phyloP scores from a whole-genome alignment of 495 filamentous ascomycete genomes.

The Aspergillus nidulans region DNA sequence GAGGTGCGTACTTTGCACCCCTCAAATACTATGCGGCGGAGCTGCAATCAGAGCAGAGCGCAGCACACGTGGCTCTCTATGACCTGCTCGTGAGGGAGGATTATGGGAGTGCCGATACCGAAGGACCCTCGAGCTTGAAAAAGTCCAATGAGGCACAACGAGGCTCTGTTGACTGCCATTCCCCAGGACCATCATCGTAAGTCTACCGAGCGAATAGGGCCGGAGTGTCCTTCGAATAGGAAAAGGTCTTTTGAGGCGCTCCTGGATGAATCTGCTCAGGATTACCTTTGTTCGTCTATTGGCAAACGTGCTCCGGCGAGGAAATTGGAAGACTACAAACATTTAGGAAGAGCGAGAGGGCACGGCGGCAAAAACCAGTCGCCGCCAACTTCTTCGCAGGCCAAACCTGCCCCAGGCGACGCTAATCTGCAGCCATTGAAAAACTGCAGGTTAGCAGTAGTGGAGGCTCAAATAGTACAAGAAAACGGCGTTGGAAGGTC shows the following conservation, averaged over 20 bases:
- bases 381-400: neutral
- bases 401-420: neutral
- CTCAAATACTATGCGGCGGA: constrained; percentile 17
- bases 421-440: constrained; percentile 24
- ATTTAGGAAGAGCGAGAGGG: neutral
- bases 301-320: neutral
- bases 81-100: constrained; percentile 15
- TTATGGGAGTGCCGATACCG: neutral
- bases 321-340: neutral
- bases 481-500: constrained; percentile 17
- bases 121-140: constrained; percentile 4
- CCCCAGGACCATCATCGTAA: constrained; percentile 4
- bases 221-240: neutral
- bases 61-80: constrained; percentile 27
- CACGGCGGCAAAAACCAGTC: neutral
- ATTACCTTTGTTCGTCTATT: neutral
- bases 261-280: neutral
- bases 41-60: constrained; percentile 23
- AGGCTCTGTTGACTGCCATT: constrained; percentile 7
- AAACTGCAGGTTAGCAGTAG: constrained; percentile 16
- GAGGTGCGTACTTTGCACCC: constrained; percentile 13
- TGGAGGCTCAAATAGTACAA: constrained; percentile 6
- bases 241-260: neutral
- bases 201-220: neutral
- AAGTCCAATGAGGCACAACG: neutral